Evolutionary conservation across 768 basidiomycete species (phyloP), one percentile per base, ranked within the genome.

Genomic region (Mycena indigotica): DNA sequence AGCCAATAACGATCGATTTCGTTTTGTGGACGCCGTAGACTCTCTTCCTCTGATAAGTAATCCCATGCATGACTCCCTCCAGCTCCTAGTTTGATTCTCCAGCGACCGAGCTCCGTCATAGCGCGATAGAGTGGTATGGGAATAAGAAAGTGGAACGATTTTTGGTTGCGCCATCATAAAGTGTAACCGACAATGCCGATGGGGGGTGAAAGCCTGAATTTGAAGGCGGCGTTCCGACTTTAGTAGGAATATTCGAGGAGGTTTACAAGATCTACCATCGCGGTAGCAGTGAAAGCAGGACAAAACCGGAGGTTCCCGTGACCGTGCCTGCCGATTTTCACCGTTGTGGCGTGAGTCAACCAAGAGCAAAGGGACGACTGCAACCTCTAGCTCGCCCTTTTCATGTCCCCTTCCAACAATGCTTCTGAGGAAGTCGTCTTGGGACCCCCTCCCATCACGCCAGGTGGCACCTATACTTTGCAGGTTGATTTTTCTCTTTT

Each of bases 1-100:
- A 94, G 72, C 93, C 93, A 96, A 70, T 91, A 96, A 65, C 87
- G 92, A 72, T 95, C 92, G 24, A 90, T 77, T 28, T 81, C 77
- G 25, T 80, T 87, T 74, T 95, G 93, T 21, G 89, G 89, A 88
- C 89, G 89, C 24, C 72, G 73, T 29, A 72, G 69, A 58, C 76
- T 71, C 62, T 89, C 83, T 50, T 84, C 79, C 63, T 89, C 85
- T 0, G 86, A 82, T 5, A 90, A 75, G 70, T 92, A 95, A 62
- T 88, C 82, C 93, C 93, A 95, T 21, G 84, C 84, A 60, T 95
- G 93, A 38, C 90, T 77, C 23, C 93, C 93, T 15, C 86, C 85
- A 49, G 91, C 87, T 53, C 82, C 82, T 17, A 86, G 81, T 17
- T 85, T 79, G 12, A 95, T 73, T 54, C 91, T 80, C 93, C 93